Evolutionary conservation across 2,329 filamentous ascomycete species (phyloP).

Genomic region (Westerdykella sp.): DNA sequence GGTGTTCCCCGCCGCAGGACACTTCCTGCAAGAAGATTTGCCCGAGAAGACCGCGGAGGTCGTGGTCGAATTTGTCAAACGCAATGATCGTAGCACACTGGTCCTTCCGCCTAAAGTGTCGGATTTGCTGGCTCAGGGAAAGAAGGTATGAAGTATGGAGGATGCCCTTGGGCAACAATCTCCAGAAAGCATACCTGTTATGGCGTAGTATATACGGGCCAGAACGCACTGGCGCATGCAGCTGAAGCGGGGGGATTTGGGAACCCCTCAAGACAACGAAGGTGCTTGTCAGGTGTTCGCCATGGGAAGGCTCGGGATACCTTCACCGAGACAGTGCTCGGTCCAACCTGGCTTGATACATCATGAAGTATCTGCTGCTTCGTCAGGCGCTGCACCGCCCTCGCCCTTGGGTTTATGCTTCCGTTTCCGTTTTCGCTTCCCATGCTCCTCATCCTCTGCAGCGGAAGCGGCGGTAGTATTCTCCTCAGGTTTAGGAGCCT

Average conservation of each 20-base stretch:
- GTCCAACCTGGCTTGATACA: neutral
- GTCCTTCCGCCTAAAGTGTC: conserved; percentile 86
- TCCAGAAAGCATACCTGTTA: neutral
- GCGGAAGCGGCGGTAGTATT: conserved; percentile 7
- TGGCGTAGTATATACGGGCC: too few species aligned
- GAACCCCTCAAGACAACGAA: too few species aligned
- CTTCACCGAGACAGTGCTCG: too few species aligned
- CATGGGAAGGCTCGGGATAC: too few species aligned
- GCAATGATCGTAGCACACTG: conserved; percentile 79
- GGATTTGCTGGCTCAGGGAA: conserved; percentile 45
- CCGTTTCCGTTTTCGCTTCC: conserved; percentile 35
- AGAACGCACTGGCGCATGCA: too few species aligned
- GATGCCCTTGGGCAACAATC: neutral
- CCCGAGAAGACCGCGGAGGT: conserved; percentile 82
- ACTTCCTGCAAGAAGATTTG: conserved; percentile 94
- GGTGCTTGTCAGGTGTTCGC: too few species aligned
- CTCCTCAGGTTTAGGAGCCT: conserved; percentile 2
- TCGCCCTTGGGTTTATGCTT: conserved; percentile 35
- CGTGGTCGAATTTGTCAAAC: conserved; percentile 81
- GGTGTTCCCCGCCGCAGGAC: conserved; percentile 89
- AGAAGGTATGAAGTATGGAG: conserved; percentile 40
- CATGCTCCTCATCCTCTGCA: conserved; percentile 17
- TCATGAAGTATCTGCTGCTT: conserved; percentile 10
- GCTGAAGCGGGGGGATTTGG: too few species aligned
- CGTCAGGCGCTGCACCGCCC: conserved; percentile 9